These are phyloP conservation scores for Cladophialophora yegresii DNA, from an alignment of 2,329 filamentous ascomycete species.

Conservation along the genomic window DNA sequence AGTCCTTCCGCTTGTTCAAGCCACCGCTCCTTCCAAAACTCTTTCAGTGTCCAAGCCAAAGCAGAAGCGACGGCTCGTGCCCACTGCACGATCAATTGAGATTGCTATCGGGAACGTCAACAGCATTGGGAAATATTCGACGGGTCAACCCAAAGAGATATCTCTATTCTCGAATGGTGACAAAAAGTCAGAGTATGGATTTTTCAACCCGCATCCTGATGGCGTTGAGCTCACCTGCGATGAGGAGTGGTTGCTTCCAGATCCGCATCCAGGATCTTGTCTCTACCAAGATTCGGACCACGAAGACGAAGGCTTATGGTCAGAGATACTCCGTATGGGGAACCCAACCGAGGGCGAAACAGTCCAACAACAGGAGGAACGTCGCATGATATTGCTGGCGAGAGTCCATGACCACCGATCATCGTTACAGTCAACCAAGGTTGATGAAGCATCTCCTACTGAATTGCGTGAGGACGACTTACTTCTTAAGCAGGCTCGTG, in stretches of 20 bases:
- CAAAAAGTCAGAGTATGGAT: conserved; percentile 11
- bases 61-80: conserved; percentile 15
- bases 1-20: background rate
- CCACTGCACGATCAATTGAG: conserved; percentile 15
- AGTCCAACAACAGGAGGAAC: conserved; percentile 12
- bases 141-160: background rate
- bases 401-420: conserved; percentile 12
- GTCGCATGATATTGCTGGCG: conserved; percentile 6
- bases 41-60: background rate
- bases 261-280: conserved; percentile 7
- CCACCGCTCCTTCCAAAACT: background rate
- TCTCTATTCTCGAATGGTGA: background rate
- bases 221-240: conserved; percentile 6
- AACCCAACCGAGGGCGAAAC: background rate
- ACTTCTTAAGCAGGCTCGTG: conserved; percentile 12
- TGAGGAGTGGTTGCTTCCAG: conserved; percentile 3
- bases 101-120: conserved; percentile 13
- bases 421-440: background rate
- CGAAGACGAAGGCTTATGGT: conserved; percentile 17
- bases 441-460: background rate
- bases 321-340: background rate
- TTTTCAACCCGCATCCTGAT: conserved; percentile 9
- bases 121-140: background rate
- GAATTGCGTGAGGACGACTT: conserved; percentile 4
- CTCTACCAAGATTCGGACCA: conserved; percentile 17